Evolutionary conservation across 163 green algal genomes (phyloP).

Genomic region (Picocystis sp.): DNA sequence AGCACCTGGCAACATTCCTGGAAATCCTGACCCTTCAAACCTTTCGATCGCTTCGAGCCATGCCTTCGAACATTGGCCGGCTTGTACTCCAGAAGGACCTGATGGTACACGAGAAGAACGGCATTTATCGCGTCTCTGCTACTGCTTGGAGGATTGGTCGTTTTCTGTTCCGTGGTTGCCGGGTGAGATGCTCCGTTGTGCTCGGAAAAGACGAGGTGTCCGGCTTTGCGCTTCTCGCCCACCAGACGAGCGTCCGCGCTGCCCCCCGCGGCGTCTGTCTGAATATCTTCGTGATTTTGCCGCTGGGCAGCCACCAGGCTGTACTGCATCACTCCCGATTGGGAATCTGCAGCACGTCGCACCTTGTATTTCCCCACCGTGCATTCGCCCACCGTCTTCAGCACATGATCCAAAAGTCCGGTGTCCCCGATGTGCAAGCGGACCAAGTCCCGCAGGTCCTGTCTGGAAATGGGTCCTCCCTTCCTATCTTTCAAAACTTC

Average conservation of each 20-base stretch:
- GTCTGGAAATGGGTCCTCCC: conserved; percentile 13
- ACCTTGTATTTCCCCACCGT: conserved; percentile 24
- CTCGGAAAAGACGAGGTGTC: too few relatives aligned
- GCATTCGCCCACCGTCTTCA: conserved; percentile 20
- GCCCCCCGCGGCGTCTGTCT: not conserved
- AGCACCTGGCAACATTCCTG: conserved; percentile 20
- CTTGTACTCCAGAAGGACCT: too few relatives aligned
- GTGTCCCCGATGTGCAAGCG: conserved; percentile 29
- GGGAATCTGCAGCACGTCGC: conserved; percentile 15
- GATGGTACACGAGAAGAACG: too few relatives aligned
- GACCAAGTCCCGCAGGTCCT: conserved; percentile 23
- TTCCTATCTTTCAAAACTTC: not conserved
- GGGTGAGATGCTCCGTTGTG: too few relatives aligned
- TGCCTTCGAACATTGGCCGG: too few relatives aligned
- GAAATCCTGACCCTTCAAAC: too few relatives aligned
- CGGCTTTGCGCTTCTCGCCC: too few relatives aligned
- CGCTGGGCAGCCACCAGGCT: not conserved
- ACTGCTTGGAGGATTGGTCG: too few relatives aligned
- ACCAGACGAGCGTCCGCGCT: too few relatives aligned
- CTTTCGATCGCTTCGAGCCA: too few relatives aligned
- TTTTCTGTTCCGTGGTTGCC: too few relatives aligned
- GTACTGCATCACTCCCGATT: conserved; percentile 22
- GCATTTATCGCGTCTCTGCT: too few relatives aligned
- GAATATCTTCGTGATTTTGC: not conserved
- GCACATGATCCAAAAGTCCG: conserved; percentile 33